Base-by-base conservation (phyloP, 2,329 filamentous ascomycete species). In the Aspergillus niger region DNA sequence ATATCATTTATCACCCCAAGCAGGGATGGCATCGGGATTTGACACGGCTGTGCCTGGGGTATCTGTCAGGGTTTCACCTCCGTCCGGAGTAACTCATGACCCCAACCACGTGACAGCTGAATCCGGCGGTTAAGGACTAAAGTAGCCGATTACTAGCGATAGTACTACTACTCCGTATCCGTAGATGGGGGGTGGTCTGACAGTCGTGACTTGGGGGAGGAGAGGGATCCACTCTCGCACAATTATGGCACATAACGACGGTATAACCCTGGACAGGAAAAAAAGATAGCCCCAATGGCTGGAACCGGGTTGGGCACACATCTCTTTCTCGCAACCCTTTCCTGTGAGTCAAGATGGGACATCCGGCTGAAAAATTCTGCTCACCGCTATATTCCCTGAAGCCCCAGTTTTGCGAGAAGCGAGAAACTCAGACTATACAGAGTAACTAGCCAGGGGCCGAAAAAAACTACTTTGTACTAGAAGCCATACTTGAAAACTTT, bases 1-100 rank as follows among this genome's bases (percentile, higher is more conserved):
- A 50, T 50, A 50, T 30, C 15, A 17, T 50, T 50, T 50, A 50
- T 17, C 47, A 50, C 47, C 28, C 47, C 47, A 50, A 36, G 26
- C 24, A 48, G 44, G 22, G 24, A 49, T 15, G 44, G 7, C 11
- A n/a, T 50, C 47, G 47, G 47, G 47, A 20, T 28, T 50, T 50
- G 47, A 13, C 17, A 20, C 17, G n/a, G n/a, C 39, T 43, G 47
- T 50, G 47, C 47, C 47, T 50, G 47, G 47, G 47, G 47, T 50
- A 49, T 13, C 32, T 36, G 20, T 44, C 20, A 43, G 41, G 44
- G 24, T 48, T 26, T 48, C 44, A 15, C 26, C 47, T 49, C 47
- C 47, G 47, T 28, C 47, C 26, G 47, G 26, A 28, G 26, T 50
- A 30, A 50, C 15, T 22, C 41, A 17, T 44, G 39, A 43, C 17